Evolutionary conservation across 2,329 filamentous ascomycete genomes (phyloP).

Genomic region (Pyrenochaeta sp.): DNA sequence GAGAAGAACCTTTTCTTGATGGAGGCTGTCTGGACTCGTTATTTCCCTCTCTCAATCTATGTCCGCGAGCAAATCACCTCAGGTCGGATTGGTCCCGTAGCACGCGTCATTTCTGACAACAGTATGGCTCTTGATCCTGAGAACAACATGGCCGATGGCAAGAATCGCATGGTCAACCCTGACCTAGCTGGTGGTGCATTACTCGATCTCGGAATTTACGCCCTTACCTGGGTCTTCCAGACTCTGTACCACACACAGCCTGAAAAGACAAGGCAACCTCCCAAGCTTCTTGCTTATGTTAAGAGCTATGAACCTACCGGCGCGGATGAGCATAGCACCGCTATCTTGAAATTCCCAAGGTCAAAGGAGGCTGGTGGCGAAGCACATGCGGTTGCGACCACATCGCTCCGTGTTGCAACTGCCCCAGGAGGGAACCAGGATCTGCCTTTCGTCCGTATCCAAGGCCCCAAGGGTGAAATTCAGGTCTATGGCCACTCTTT

Average conservation of each 20-base stretch:
- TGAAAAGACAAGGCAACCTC: conserved; percentile 67
- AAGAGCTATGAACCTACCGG: conserved; percentile 76
- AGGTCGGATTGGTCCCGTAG: conserved; percentile 62
- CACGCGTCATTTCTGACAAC: conserved; percentile 64
- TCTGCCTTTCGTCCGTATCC: conserved; percentile 76
- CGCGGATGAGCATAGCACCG: conserved; percentile 78
- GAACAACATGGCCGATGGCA: conserved; percentile 57
- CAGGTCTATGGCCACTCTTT: conserved; percentile 77
- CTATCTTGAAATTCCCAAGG: conserved; percentile 77
- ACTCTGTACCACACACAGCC: conserved; percentile 82
- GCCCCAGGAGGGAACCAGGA: conserved; percentile 64
- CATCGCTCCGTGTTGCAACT: conserved; percentile 53
- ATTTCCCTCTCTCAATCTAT: conserved; percentile 83
- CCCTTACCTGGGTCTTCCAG: conserved; percentile 90
- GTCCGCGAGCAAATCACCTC: conserved; percentile 70
- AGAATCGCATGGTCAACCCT: conserved; percentile 81
- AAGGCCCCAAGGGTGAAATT: conserved; percentile 82
- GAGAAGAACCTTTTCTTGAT: conserved; percentile 65
- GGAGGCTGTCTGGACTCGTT: conserved; percentile 84
- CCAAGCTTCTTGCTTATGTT: conserved; percentile 70
- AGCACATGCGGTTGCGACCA: conserved; percentile 74
- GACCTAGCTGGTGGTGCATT: conserved; percentile 84
- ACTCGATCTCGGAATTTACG: conserved; percentile 87
- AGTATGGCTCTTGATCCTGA: conserved; percentile 68
- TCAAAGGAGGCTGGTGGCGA: conserved; percentile 58